A percentile compares a stretch with the other conserved stretches of the same genome.
These are phyloP conservation scores for Pseudogymnoascus sp. DNA, from an alignment of 2,329 filamentous ascomycete genomes.

Conservation along the genomic window DNA sequence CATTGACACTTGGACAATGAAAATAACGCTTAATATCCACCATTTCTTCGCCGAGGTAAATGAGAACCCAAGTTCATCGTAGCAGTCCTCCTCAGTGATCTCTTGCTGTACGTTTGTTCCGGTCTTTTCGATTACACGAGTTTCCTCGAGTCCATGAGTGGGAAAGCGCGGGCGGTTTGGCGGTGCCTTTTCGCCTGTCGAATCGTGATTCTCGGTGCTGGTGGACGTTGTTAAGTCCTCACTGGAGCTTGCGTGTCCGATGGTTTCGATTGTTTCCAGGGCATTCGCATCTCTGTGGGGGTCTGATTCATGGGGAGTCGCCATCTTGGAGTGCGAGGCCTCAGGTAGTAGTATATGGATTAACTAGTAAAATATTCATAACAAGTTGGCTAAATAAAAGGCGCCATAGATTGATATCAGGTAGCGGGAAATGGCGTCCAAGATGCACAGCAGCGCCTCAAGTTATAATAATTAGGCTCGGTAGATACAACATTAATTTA, in stretches of 20 bases:
- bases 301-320: background rate
- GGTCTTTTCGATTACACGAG: conserved; percentile 8
- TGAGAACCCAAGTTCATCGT: conserved; percentile 56
- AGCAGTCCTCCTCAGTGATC: conserved; percentile 53
- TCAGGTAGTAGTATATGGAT: background rate
- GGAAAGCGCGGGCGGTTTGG: background rate
- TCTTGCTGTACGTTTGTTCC: conserved; percentile 25
- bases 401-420: background rate
- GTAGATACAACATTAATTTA: background rate
- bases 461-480: background rate
- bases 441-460: background rate
- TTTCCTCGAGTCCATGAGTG: conserved; percentile 2
- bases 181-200: background rate
- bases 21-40: conserved; percentile 66
- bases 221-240: background rate
- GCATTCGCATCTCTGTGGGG: background rate
- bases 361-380: background rate
- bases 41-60: conserved; percentile 61
- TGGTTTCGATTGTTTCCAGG: background rate
- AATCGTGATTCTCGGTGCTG: background rate
- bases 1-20: conserved; percentile 68
- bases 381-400: background rate
- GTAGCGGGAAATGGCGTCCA: background rate
- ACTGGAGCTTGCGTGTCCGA: background rate
- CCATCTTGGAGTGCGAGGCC: background rate